Evolutionary conservation across 768 basidiomycete species (phyloP).

Genomic region (Hericium rajendrae): DNA sequence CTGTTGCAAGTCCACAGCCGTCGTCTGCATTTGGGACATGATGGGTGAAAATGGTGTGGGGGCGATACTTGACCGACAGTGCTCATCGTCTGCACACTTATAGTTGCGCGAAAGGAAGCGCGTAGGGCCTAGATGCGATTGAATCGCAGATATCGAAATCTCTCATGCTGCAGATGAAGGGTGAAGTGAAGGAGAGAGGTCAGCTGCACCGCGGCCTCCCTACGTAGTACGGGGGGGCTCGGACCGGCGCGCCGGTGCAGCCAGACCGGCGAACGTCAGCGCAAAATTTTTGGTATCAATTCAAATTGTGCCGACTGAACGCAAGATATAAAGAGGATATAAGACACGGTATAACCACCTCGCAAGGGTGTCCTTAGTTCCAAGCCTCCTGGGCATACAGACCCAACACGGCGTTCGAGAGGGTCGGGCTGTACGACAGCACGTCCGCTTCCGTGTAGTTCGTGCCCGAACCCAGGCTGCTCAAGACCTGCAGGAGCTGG

Average conservation of each 20-base stretch:
- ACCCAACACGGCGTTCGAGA: conserved; percentile 43
- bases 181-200: too few species aligned
- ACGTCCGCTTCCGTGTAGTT: conserved; percentile 46
- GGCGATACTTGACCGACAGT: not conserved
- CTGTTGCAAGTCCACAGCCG: not conserved
- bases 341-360: not conserved
- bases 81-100: too few species aligned
- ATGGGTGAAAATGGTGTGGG: not conserved
- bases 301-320: not conserved
- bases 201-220: too few species aligned
- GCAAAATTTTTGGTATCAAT: not conserved
- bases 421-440: conserved; percentile 39
- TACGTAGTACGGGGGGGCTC: too few species aligned
- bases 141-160: too few species aligned
- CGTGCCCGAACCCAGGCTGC: conserved; percentile 39
- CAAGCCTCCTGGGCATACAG: conserved; percentile 39
- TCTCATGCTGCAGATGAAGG: too few species aligned
- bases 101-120: too few species aligned
- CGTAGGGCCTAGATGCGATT: too few species aligned
- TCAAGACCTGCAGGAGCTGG: conserved; percentile 44
- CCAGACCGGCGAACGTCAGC: too few species aligned
- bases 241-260: too few species aligned
- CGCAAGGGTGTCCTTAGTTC: conserved; percentile 14
- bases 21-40: not conserved
- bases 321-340: not conserved